phyloP scores from a whole-genome alignment of 176 grass and related monocot species.

The Rhynchospora pubera region DNA sequence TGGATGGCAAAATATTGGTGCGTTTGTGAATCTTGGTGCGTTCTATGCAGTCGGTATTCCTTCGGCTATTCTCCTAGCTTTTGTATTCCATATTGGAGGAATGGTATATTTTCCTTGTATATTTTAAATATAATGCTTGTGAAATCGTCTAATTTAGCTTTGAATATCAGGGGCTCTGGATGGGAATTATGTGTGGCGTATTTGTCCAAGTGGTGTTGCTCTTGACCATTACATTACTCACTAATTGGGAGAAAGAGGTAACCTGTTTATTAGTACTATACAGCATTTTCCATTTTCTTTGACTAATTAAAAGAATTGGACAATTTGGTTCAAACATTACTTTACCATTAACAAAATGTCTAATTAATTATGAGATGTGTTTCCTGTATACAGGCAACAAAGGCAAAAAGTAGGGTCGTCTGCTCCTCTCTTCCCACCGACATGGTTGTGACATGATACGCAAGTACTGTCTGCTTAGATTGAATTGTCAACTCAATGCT shows the following conservation, averaged over 20 bases:
- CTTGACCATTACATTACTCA: constrained; percentile 34
- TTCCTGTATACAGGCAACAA: constrained; percentile 29
- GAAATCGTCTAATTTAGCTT: constrained; percentile 1
- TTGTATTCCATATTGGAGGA: constrained; percentile 44
- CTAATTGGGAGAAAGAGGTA: constrained; percentile 73
- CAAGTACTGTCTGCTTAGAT: background rate
- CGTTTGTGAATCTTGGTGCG: constrained; percentile 57
- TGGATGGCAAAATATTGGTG: constrained; percentile 76
- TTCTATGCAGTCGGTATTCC: constrained; percentile 60
- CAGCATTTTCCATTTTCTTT: background rate
- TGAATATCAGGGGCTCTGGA: constrained; percentile 52
- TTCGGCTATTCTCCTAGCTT: constrained; percentile 49
- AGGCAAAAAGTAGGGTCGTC: constrained; percentile 52
- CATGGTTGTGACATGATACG: constrained; percentile 7
- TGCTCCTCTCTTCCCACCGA: constrained; percentile 48
- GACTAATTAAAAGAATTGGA: background rate
- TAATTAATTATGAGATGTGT: background rate
- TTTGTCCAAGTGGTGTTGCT: constrained; percentile 43
- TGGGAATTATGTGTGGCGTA: constrained; percentile 62
- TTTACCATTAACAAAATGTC: no score
- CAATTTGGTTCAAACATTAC: background rate
- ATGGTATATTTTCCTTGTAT: constrained; percentile 25
- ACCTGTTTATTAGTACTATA: background rate
- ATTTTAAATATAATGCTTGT: background rate
- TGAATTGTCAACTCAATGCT: background rate